A percentile compares a stretch with the other conserved stretches of the same genome.
Conservation (phyloP, 352 stramenopile genomes). For the Elongisporangium anandrum region DNA sequence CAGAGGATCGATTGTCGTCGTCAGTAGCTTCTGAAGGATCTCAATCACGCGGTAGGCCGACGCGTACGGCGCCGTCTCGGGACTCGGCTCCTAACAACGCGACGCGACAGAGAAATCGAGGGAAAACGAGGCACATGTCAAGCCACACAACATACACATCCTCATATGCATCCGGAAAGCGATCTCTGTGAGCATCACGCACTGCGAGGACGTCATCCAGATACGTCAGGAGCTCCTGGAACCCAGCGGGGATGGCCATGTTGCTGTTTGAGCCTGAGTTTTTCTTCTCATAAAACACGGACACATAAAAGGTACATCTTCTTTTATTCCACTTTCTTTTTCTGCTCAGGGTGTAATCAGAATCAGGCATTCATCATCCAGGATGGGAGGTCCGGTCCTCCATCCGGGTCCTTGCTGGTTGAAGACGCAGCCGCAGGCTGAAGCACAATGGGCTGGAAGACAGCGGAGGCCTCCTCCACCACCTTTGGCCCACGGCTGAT, state of each 20-base stretch:
- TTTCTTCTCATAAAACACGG: neutral
- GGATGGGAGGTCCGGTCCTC: neutral
- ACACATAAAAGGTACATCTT: neutral
- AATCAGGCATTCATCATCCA: neutral
- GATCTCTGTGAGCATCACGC: slow-evolving; percentile 3
- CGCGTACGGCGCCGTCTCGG: slow-evolving; percentile 42
- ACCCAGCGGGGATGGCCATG: slow-evolving; percentile 19
- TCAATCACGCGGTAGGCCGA: slow-evolving; percentile 50
- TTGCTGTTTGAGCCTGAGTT: neutral
- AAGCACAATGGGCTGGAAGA: slow-evolving; percentile 15
- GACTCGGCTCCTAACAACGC: slow-evolving; percentile 30
- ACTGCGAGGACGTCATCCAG: slow-evolving; percentile 27
- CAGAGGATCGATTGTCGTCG: slow-evolving; percentile 16
- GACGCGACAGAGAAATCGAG: neutral
- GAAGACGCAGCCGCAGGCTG: neutral
- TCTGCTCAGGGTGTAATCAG: neutral
- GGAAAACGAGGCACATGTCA: neutral
- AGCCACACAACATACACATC: neutral
- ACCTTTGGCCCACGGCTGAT: neutral
- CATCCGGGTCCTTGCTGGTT: neutral
- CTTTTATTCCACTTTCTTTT: neutral
- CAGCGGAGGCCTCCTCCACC: neutral
- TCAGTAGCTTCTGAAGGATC: slow-evolving; percentile 49
- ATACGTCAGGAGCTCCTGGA: slow-evolving; percentile 22
- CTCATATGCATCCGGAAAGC: neutral